Base-by-base conservation (phyloP, 106 monocot genomes). In the Allium fistulosum region DNA sequence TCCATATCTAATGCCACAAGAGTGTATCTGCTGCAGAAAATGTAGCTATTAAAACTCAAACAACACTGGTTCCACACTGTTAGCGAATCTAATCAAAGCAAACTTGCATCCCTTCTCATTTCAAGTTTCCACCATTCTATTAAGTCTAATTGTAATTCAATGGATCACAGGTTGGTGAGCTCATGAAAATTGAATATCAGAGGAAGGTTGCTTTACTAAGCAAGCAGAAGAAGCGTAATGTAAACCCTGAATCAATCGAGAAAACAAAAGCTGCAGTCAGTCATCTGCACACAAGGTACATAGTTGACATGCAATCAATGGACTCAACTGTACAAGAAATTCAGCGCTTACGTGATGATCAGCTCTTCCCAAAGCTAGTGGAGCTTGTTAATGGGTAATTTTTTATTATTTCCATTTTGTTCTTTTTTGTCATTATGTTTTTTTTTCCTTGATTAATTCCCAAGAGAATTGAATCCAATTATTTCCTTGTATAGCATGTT, bases 261-360 rank as follows among this genome's bases (percentile, higher is more conserved):
- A 90, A 70, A 80, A 90, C 87, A 28, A 92, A 99, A 83, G 92
- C 97, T 65, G 87, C 79, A 57, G 97, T 99, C 14, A 92, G 87
- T 76, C 92, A 99, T 80, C 71, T 92, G 70, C 97, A 92, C 66
- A 99, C 92, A 55, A 82, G 97, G 71, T 99, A 92, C 82, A 87
- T 99, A 58, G 96, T 97, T 75, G 96, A 97, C 47, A 97, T 97
- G 86, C 96, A 97, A 66, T 97, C 96, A 9, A 80, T 90, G 89
- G 97, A 99, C 70, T 92, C 88, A 13, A 92, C 92, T 15, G 87
- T 99, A 1, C 80, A 92, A 55, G 97, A 99, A 79, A 92, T 99
- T 71, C 82, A 92, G n/a, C 97, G 72, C 71, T 68, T 99, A 27
- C 86, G 92, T 60, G 97, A 99, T 76, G 48, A 84, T 79, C 86